phyloP scores from a whole-genome alignment of 2,329 filamentous ascomycete species.

The Nemania sp. region DNA sequence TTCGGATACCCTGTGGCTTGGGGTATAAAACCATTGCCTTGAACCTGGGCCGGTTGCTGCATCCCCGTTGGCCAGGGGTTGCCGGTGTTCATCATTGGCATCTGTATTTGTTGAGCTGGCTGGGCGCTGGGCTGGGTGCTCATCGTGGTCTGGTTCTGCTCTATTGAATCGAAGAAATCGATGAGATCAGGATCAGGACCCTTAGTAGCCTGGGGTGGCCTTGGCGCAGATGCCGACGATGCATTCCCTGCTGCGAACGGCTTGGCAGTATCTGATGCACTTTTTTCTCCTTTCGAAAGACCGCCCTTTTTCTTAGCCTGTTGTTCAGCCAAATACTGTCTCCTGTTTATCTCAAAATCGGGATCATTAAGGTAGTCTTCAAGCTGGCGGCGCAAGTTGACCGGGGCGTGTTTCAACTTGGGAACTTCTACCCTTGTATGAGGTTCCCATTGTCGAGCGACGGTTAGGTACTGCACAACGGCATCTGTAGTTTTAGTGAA shows the following conservation, averaged over 20 bases:
- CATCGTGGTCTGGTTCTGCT: constrained; percentile 84
- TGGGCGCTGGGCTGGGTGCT: constrained; percentile 59
- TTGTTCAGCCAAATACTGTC: constrained; percentile 91
- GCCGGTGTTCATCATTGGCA: constrained; percentile 51
- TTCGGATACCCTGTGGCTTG: constrained; percentile 55
- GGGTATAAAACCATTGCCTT: constrained; percentile 48
- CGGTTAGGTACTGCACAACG: constrained; percentile 88
- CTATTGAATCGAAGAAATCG: constrained; percentile 94
- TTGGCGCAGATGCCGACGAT: constrained; percentile 53
- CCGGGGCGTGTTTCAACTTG: constrained; percentile 96
- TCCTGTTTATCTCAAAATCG: constrained; percentile 92
- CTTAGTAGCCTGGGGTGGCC: constrained; percentile 64
- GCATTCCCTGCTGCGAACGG: constrained; percentile 57
- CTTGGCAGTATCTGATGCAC: constrained; percentile 57
- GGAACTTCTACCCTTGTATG: constrained; percentile 94
- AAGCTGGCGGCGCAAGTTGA: constrained; percentile 87
- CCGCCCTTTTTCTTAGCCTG: constrained; percentile 73
- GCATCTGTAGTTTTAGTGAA: constrained; percentile 94
- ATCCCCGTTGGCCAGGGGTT: constrained; percentile 56
- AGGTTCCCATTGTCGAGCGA: constrained; percentile 90
- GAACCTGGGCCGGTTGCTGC: constrained; percentile 51
- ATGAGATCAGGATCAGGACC: constrained; percentile 83
- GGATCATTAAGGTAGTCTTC: constrained; percentile 95
- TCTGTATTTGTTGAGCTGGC: constrained; percentile 45
- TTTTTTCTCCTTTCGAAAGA: constrained; percentile 54